Evolutionary conservation across 2,329 filamentous ascomycete species (phyloP).

Genomic region (Fusarium ambrosium): DNA sequence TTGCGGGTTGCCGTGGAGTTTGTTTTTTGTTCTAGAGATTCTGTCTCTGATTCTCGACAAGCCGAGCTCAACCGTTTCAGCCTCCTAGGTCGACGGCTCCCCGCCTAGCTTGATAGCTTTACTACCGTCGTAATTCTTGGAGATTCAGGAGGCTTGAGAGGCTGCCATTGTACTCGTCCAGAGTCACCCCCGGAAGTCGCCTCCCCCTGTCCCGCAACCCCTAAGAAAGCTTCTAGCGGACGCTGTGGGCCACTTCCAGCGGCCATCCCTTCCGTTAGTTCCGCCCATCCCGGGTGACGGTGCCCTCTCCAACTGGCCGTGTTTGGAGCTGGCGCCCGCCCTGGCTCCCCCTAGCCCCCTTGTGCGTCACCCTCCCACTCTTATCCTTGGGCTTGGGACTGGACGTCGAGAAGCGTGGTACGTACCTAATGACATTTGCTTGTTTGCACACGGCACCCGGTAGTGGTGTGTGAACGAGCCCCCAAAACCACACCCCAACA

Average conservation of each 20-base stretch:
- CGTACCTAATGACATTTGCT: not conserved
- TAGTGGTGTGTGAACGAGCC: slow-evolving; percentile 27
- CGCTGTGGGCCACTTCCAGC: slow-evolving; percentile 15
- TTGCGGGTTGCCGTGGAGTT: slow-evolving; percentile 29
- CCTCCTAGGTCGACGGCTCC: not conserved
- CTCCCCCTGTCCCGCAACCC: slow-evolving; percentile 36
- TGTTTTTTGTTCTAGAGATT: slow-evolving; percentile 13
- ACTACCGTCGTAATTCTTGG: not conserved
- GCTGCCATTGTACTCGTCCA: slow-evolving; percentile 5
- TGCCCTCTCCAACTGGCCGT: slow-evolving; percentile 44
- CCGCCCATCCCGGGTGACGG: slow-evolving; percentile 42
- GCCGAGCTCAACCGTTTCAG: slow-evolving; percentile 17
- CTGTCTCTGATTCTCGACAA: slow-evolving; percentile 19
- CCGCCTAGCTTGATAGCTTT: not conserved
- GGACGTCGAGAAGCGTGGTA: not conserved
- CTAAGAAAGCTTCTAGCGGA: slow-evolving; percentile 41
- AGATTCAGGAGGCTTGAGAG: slow-evolving; percentile 18
- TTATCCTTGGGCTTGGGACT: slow-evolving; percentile 36
- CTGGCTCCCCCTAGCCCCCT: slow-evolving; percentile 33
- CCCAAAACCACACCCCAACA: slow-evolving; percentile 26
- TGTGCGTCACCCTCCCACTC: slow-evolving; percentile 34
- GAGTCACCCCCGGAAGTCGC: slow-evolving; percentile 14
- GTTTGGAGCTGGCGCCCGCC: slow-evolving; percentile 31
- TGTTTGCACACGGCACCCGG: slow-evolving; percentile 31
- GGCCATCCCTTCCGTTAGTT: slow-evolving; percentile 32